Percentiles rank a stretch among this genome's conserved stretches.
These are phyloP conservation scores for Lupinus albus DNA, from an alignment of 306 rosid species.

Conservation along the genomic window DNA sequence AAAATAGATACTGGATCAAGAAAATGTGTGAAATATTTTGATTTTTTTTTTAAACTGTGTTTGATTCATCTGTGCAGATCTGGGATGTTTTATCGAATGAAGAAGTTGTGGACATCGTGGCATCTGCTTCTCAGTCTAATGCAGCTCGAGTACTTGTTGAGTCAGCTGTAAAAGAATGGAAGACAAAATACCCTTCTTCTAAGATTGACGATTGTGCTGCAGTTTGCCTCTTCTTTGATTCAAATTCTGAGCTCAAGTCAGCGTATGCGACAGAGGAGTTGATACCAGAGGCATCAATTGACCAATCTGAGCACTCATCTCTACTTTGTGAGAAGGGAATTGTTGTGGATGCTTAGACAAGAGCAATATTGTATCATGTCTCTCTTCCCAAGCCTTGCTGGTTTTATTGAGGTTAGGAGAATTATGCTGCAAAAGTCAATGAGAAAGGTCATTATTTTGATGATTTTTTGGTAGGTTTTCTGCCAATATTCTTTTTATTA, in stretches of 20 bases:
- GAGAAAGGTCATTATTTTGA: conserved; percentile 42
- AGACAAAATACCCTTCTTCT: conserved; percentile 56
- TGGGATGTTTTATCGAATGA: conserved; percentile 90
- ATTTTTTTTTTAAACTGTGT: background rate
- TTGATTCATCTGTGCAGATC: conserved; percentile 50
- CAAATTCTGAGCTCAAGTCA: conserved; percentile 39
- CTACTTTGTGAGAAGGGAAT: conserved; percentile 39
- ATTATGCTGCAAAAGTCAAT: conserved; percentile 15
- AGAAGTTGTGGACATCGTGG: conserved; percentile 84
- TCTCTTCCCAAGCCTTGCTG: conserved; percentile 52
- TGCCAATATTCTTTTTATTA: conserved; percentile 53
- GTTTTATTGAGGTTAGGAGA: conserved; percentile 49
- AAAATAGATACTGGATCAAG: conserved; percentile 6
- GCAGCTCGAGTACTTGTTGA: conserved; percentile 73
- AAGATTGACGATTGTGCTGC: conserved; percentile 90
- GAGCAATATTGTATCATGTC: conserved; percentile 40
- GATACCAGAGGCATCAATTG: conserved; percentile 22
- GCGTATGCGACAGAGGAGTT: conserved; percentile 35
- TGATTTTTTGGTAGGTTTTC: conserved; percentile 38
- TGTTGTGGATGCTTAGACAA: conserved; percentile 26
- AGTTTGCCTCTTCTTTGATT: conserved; percentile 76
- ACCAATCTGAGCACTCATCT: conserved; percentile 41
- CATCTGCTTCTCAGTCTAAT: conserved; percentile 57
- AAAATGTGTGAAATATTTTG: conserved; percentile 1
- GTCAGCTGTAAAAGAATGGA: conserved; percentile 72